Conservation (phyloP, 371 early-diverging fungal species). For the Mucor plumbeus region DNA sequence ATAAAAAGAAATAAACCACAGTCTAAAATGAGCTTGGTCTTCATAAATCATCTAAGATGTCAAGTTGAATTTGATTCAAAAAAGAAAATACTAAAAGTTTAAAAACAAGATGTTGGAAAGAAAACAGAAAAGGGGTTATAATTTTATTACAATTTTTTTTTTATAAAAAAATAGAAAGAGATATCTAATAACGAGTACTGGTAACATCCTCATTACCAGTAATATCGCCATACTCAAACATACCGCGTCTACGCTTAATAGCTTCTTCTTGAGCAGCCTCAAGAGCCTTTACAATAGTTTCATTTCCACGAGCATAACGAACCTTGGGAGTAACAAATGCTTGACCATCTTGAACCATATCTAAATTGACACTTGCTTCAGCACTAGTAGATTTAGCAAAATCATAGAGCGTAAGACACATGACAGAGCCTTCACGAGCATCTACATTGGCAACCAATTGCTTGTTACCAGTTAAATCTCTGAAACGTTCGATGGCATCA, state of each 20-base stretch:
- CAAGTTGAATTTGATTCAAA: too few species aligned
- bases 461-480: conserved; percentile 65
- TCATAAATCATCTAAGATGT: too few species aligned
- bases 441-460: conserved; percentile 83
- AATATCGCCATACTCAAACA: conserved; percentile 93
- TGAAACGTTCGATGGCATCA: conserved; percentile 74
- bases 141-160: too few species aligned
- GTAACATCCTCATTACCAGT: conserved; percentile 73
- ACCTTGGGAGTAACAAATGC: conserved; percentile 70
- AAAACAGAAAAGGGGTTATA: too few species aligned
- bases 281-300: conserved; percentile 54
- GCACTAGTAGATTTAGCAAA: conserved; percentile 62
- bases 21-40: too few species aligned
- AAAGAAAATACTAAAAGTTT: too few species aligned
- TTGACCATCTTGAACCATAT: conserved; percentile 79
- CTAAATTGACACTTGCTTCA: conserved; percentile 77
- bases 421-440: conserved; percentile 57
- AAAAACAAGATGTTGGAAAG: too few species aligned
- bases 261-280: conserved; percentile 49
- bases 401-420: conserved; percentile 80
- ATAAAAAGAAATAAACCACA: too few species aligned
- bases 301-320: conserved; percentile 61
- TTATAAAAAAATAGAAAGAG: neutral
- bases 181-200: conserved; percentile 23
- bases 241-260: conserved; percentile 66